A percentile compares a stretch with the other conserved stretches of the same genome.
Conservation (phyloP, 225 moss, liverwort and hornwort genomes). For the Ulota crispa region DNA sequence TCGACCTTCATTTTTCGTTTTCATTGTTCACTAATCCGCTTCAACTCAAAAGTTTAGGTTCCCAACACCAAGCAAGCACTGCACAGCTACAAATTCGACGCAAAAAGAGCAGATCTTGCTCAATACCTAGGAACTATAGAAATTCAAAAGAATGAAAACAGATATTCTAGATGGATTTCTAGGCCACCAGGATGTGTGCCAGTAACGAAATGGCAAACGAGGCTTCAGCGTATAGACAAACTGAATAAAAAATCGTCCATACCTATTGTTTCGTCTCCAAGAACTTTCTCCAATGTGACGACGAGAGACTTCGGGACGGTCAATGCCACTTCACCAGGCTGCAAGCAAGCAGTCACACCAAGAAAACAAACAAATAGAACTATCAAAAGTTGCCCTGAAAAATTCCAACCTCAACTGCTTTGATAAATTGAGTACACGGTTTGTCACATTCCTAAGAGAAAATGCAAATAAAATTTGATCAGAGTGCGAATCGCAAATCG, state of each 20-base stretch:
- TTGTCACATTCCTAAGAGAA: too few species aligned
- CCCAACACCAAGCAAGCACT: conserved; percentile 3
- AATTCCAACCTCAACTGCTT: not conserved
- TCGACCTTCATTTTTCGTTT: not conserved
- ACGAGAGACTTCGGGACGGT: conserved; percentile 85
- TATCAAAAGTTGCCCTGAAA: not conserved
- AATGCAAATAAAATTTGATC: too few species aligned
- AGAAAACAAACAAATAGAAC: not conserved
- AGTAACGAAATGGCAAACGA: not conserved
- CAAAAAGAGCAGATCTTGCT: not conserved
- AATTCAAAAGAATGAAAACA: not conserved
- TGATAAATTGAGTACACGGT: not conserved
- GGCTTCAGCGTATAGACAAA: not conserved
- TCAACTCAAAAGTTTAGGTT: conserved; percentile 2
- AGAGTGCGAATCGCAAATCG: not conserved
- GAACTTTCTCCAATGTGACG: conserved; percentile 93
- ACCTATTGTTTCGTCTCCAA: conserved; percentile 99
- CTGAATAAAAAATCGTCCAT: conserved; percentile 17
- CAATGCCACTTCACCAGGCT: conserved; percentile 96
- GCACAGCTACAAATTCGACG: conserved; percentile 1
- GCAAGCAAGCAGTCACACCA: conserved; percentile 38
- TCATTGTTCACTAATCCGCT: conserved; percentile 2
- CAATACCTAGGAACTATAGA: not conserved
- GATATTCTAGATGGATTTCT: not conserved
- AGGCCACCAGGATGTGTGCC: not conserved